Base-by-base conservation (phyloP, 176 grass and related monocot genomes). In the Lolium perenne region DNA sequence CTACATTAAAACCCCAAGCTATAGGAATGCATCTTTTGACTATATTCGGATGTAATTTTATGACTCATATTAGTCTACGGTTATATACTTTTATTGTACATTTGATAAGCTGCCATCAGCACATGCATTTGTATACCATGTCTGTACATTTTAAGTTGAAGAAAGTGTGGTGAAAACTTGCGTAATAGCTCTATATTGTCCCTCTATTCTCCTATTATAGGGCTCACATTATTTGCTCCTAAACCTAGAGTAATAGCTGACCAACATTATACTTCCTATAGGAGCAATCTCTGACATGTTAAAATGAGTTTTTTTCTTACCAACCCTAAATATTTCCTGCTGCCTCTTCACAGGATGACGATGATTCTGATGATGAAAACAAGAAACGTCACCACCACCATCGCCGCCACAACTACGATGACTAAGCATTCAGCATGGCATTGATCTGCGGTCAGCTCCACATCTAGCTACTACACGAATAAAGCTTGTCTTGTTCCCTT, bases 331-430 rank as follows among this genome's bases (percentile, higher is more conserved):
- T 48, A 41, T 58, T 40, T 72, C 41, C 0, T 86, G 62, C 20
- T 9, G 40, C 40, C 40, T 21, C 49, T 68, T 76, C n/a, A 56
- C 63, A 90, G 80, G 90, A 92, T 62, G 78, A 89, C 6, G 90
- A 88, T 55, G 82, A 90, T 17, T 91, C 87, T 5, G 91, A 91
- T 23, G 91, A 93, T 56, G 91, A 93, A 70, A 91, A 93, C 76
- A 91, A 93, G 87, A 56, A 80, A 2, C 89, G 74, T 46, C 47
- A 80, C 17, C 29, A 41, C 40, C 40, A 41, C 40, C 6, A 41
- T 41, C 40, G 40, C 40, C 5, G 40, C 40, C 1, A 41, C 40
- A 0, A 41, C 1, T 41, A 41, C 5, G 40, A 41, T 41, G 40
- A 41, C 2, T 4, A 41, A 41, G 40, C 40, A 41, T 41, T 41